Conservation (phyloP, 2,329 filamentous ascomycete species). For the Aspergillus fumigatus region DNA sequence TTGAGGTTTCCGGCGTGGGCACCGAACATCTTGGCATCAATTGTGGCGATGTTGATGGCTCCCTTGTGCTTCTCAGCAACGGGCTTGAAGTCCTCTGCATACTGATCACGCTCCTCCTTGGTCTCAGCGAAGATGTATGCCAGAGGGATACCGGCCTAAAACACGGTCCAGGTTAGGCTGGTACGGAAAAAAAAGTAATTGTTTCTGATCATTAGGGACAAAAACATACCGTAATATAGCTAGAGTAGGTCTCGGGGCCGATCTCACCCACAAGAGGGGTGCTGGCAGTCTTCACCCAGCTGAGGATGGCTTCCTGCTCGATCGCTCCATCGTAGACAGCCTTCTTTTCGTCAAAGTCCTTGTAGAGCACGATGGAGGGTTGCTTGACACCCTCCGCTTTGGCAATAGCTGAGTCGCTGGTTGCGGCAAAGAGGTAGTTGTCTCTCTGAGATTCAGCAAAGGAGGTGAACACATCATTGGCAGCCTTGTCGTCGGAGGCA, state of each 20-base stretch:
- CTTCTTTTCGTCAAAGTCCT: conserved; percentile 97
- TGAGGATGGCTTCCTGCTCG: conserved; percentile 70
- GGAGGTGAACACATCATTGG: conserved; percentile 75
- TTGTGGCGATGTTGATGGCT: conserved; percentile 94
- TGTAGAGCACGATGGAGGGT: conserved; percentile 90
- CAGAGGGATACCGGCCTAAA: conserved; percentile 74
- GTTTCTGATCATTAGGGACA: background rate
- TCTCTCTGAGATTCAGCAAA: conserved; percentile 76
- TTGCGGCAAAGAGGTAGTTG: conserved; percentile 85
- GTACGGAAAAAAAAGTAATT: background rate
- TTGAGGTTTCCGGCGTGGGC: conserved; percentile 96
- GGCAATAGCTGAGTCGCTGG: conserved; percentile 76
- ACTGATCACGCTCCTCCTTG: conserved; percentile 76
- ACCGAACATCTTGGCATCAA: conserved; percentile 90
- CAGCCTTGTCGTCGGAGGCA: conserved; percentile 71
- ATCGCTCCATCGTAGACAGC: conserved; percentile 76
- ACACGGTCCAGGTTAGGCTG: conserved; percentile 7
- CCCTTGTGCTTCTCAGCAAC: conserved; percentile 90
- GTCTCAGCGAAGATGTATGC: conserved; percentile 98
- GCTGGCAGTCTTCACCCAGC: conserved; percentile 77
- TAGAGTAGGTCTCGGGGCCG: conserved; percentile 91
- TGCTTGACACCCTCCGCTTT: conserved; percentile 85
- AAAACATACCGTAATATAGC: conserved; percentile 73
- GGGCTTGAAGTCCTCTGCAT: conserved; percentile 73
- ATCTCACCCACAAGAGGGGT: conserved; percentile 93